These are phyloP conservation scores for Apium graveolens DNA, from an alignment of 129 eudicot species.

Conservation along the genomic window DNA sequence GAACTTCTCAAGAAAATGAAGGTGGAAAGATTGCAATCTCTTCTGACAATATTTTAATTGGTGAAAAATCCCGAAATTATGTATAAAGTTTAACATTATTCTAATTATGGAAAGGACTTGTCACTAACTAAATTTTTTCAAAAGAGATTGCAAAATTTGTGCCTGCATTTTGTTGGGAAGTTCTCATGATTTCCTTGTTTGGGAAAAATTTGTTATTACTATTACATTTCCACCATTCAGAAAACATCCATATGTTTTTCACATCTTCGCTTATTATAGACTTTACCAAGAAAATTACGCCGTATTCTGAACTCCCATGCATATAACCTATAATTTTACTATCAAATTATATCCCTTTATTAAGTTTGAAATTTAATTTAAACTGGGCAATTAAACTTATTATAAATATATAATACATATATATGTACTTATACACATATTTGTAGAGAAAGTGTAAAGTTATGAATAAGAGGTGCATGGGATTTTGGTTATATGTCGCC, in stretches of 20 bases:
- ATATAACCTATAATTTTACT: slow-evolving; percentile 38
- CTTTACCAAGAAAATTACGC: slow-evolving; percentile 61
- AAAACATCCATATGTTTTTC: slow-evolving; percentile 78
- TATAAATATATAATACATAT: too few relatives aligned
- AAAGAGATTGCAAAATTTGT: background rate
- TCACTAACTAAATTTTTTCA: background rate
- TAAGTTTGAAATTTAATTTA: background rate
- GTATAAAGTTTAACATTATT: too few relatives aligned
- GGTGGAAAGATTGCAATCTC: too few relatives aligned
- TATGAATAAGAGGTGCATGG: slow-evolving; percentile 67
- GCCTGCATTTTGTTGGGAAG: background rate
- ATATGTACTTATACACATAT: background rate
- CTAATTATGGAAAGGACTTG: too few relatives aligned
- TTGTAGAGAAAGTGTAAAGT: background rate
- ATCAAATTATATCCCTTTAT: slow-evolving; percentile 72
- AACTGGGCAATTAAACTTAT: background rate
- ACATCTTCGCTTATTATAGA: slow-evolving; percentile 55
- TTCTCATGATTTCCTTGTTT: background rate
- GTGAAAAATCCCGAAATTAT: too few relatives aligned
- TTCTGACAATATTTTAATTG: too few relatives aligned
- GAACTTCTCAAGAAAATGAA: too few relatives aligned
- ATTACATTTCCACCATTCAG: slow-evolving; percentile 18
- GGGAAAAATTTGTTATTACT: slow-evolving; percentile 11
- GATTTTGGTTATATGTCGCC: too few relatives aligned
- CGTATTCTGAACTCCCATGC: slow-evolving; percentile 61